A percentile compares a stretch with the other conserved stretches of the same genome.
Evolutionary conservation across 208 protist genomes (phyloP).

Genomic region (Acanthamoeba healyi): DNA sequence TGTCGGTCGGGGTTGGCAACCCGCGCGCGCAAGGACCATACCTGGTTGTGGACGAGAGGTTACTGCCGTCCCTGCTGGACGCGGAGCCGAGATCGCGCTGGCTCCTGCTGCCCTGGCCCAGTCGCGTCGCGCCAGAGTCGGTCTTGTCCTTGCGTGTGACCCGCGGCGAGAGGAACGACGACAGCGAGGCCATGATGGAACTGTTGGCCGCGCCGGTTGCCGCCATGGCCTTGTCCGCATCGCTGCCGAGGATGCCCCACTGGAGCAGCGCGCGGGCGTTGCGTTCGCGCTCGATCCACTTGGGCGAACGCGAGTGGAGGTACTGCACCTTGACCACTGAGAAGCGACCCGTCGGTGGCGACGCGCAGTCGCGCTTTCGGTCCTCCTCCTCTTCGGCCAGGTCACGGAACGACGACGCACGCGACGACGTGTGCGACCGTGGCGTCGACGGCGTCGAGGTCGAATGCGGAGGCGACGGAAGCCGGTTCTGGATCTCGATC

Average conservation of each 20-base stretch:
- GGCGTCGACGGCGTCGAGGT: background rate
- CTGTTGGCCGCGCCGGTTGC: background rate
- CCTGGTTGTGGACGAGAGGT: background rate
- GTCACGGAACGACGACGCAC: background rate
- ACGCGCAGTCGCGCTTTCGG: background rate
- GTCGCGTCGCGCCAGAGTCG: background rate
- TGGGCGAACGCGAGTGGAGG: constrained; percentile 32
- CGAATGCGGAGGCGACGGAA: background rate
- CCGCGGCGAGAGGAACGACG: constrained; percentile 30
- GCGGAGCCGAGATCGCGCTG: constrained; percentile 1
- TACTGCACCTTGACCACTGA: constrained; percentile 20
- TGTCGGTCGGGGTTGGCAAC: too few species aligned
- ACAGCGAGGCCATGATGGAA: constrained; percentile 18
- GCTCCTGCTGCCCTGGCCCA: too few species aligned
- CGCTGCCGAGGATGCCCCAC: background rate
- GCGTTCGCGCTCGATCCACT: constrained; percentile 34
- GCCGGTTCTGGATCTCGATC: too few species aligned
- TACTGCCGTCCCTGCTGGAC: background rate
- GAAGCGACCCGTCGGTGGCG: background rate
- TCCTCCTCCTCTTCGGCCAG: background rate
- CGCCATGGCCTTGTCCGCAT: too few species aligned
- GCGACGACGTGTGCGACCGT: background rate
- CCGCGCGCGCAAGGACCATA: background rate
- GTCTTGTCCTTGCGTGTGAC: background rate
- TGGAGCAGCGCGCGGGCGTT: background rate